Conservation (phyloP, 2,329 filamentous ascomycete genomes). For the Fusarium sp. region DNA sequence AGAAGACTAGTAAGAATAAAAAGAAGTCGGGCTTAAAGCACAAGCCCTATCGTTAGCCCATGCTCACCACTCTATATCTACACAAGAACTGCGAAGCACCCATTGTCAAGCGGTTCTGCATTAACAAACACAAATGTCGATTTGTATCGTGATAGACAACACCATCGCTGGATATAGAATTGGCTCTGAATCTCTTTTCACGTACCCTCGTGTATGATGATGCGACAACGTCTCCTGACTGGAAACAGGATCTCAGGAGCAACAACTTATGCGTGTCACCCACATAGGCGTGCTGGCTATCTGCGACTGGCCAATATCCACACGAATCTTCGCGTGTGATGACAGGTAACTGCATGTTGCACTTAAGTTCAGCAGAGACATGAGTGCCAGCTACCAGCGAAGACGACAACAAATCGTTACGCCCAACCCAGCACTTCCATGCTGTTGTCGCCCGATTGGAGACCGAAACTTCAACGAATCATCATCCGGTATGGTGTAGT, state of each 20-base stretch:
- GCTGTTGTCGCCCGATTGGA: background rate
- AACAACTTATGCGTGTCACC: background rate
- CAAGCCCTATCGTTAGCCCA: background rate
- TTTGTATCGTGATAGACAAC: background rate
- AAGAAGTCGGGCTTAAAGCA: background rate
- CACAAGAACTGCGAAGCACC: background rate
- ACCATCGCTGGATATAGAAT: background rate
- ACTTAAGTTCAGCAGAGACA: background rate
- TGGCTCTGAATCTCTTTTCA: background rate
- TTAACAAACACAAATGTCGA: background rate
- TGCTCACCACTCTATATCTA: background rate
- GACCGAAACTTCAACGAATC: background rate
- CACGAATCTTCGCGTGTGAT: background rate
- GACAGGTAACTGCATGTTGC: too few species aligned
- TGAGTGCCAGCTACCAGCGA: background rate
- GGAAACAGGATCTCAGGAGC: background rate
- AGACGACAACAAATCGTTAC: background rate
- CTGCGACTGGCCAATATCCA: background rate
- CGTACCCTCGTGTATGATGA: background rate
- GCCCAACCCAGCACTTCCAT: background rate
- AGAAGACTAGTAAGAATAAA: background rate
- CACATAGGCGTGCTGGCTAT: background rate
- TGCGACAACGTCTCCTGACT: background rate
- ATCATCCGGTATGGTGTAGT: slow-evolving; percentile 48
- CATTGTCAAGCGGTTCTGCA: background rate